Evolutionary conservation across 2,329 filamentous ascomycete genomes (phyloP), one percentile per base, ranked within the genome.

Genomic region (Colletotrichum viniferum): DNA sequence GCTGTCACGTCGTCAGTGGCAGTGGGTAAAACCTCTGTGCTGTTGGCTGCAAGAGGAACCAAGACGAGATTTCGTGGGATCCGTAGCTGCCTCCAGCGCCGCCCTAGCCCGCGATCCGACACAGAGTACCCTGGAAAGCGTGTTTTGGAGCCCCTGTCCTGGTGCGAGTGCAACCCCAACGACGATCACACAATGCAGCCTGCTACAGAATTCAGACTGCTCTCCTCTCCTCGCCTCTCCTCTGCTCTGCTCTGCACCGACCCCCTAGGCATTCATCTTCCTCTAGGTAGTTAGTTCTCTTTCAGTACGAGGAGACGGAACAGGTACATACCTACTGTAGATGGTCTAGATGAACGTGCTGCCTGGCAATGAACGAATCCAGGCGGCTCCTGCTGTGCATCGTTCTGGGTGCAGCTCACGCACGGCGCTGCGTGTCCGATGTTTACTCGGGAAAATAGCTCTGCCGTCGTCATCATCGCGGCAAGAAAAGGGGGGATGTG

Each of bases 131-230:
- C 60, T 36, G 18, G 60, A 14, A 21, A 43, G 61, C 32, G 34
- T 63, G 52, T 65, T 66, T 66, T 61, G 32, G 26, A 48, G 34
- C 60, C 71, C 24, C 30, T 26, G 34, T 32, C 32, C 66, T 69
- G 32, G 43, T 24, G 4, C 60, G 21, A 34, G 28, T 60, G 16
- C 38, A 14, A 60, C 34, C 71, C 70, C 52, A n/a, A 66, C 62
- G 74, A 26, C 60, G 71, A 74, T 76, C 74, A 76, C n/a, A 70
- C 71, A 71, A 74, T 60, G 48, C 52, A 62, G 36, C 71, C 74
- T 76, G 74, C 71, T 74, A 75, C 71, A 66, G 38, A 70, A 60
- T 66, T 67, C 74, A 65, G 55, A 76, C 71, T 38, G 14, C 36
- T 18, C 36, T 38, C 36, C 14, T 38, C 36, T 38, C 14, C 36